Base-by-base conservation (phyloP, 1,284 basidiomycete species). In the Cutaneotrichosporon spelunceum region DNA sequence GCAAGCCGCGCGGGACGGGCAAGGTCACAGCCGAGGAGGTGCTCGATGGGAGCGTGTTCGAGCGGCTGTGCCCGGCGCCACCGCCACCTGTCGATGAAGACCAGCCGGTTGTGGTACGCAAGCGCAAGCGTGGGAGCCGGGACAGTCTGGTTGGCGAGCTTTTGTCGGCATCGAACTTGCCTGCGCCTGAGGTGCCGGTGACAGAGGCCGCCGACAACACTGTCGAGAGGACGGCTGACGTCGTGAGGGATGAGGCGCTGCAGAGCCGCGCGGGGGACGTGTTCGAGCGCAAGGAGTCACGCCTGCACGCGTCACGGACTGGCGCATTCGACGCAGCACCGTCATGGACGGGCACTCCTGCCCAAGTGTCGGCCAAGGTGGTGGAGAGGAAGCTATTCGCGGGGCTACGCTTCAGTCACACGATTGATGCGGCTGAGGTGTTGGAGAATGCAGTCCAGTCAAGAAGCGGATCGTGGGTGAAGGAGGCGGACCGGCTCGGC, bases 61-160 rank as follows among this genome's bases (percentile, higher is more conserved):
- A 54, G 24, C 29, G 21, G 13, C 54, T 60, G 4, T 56, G 60
- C 53, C 57, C 64, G 36, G 52, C 61, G 34, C 47, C 60, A 30
- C 60, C 62, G 5, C 23, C 48, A 44, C 60, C 67, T 33, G 69
- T 70, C 26, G 66, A 69, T 6, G 63, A 63, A 24, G 66, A 70
- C 21, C 69, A 70, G 47, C 75, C 72, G 0, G 72, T 69, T 2
- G 64, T 68, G 0, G 53, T 77, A 11, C 45, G 53, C 11, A 75
- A 74, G 49, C 68, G 72, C 26, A 72, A 73, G 55, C 53, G 67
- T 33, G 72, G 70, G 10, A 62, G 61, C 29, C 53, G 69, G 26
- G 65, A 63, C 21, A 57, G 56, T 5, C 70, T 78, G 13, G 75
- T 76, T 14, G 69, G 67, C n/a, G 71, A 76, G 21, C 59, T 77